Base-by-base conservation (phyloP, 306 rosid genomes). In the Medicago arabica region DNA sequence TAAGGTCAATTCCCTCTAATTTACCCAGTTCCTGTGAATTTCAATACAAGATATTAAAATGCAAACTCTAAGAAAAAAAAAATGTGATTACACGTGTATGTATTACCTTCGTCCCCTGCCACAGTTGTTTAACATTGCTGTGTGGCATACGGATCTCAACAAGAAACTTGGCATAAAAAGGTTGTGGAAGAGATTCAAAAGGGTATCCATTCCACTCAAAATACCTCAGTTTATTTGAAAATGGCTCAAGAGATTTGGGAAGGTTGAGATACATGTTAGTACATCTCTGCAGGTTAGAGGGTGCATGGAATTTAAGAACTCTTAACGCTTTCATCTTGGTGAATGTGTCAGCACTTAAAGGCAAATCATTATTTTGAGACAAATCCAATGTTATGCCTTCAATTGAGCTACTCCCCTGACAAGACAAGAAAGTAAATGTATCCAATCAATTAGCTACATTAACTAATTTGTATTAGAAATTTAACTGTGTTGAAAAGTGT, bases 201-300 rank as follows among this genome's bases (percentile, higher is more conserved):
- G 80, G 72, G 53, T 19, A 82, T 9, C 44, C 51, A 8, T 39
- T 50, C 82, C 82, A 78, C 12, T 59, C 58, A 60, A 83, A 19
- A 12, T 67, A 64, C 23, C 71, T 49, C 31, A 76, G 7, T 23
- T 38, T 16, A 0, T 76, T 15, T 15, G 75, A 55, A 17, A 44
- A 36, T 23, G 38, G 34, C 34, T 15, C 41, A 16, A 65, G 43
- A 6, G 2, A 10, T 43, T 10, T 43, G 5, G 49, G 49, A 43
- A 43, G 49, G 49, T 43, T 10, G 1, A 10, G 14, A 12, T 43
- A 43, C 4, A 15, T 10, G 12, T 10, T 10, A 10, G 14, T 10
- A 43, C 14, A 43, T 1, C 5, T 43, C 49, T 43, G 31, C 31
- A 28, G 14, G 0, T 10, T 10, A 2, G 14, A 10, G 14, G 49